Conservation (phyloP, 1,139 yeast species). For the Taphrina deformans region DNA sequence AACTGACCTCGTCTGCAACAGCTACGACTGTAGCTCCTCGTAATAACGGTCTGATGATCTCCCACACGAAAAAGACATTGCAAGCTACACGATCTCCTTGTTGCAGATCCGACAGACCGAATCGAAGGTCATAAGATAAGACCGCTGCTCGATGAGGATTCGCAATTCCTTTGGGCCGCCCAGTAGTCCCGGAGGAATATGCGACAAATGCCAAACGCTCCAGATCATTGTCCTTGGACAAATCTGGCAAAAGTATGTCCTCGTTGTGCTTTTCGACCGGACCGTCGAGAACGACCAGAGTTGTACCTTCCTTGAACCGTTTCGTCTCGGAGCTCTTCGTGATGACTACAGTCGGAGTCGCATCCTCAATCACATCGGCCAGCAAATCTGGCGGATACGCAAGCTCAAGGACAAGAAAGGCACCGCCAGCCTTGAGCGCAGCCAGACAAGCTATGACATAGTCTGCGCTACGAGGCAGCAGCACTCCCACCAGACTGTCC, state of each 20-base stretch:
- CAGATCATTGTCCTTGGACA: slow-evolving; percentile 14
- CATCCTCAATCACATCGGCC: slow-evolving; percentile 23
- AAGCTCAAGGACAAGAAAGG: slow-evolving; percentile 44
- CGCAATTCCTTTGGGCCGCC: slow-evolving; percentile 23
- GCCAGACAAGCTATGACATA: slow-evolving; percentile 29
- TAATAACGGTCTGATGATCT: slow-evolving; percentile 12
- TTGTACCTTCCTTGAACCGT: slow-evolving; percentile 1
- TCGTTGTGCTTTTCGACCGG: background rate
- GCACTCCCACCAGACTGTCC: slow-evolving; percentile 19
- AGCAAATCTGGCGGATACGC: slow-evolving; percentile 59
- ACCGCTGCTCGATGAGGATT: slow-evolving; percentile 27
- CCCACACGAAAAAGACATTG: slow-evolving; percentile 26
- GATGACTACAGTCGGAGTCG: slow-evolving; percentile 13
- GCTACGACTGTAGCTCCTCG: slow-evolving; percentile 25
- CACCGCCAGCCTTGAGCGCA: slow-evolving; percentile 20
- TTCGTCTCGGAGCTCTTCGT: background rate
- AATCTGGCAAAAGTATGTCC: background rate
- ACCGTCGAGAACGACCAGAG: background rate
- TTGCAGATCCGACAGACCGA: slow-evolving; percentile 15
- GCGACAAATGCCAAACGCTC: slow-evolving; percentile 22
- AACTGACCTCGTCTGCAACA: slow-evolving; percentile 21
- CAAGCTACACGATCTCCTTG: slow-evolving; percentile 26
- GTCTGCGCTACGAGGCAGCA: slow-evolving; percentile 19
- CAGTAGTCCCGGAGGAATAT: slow-evolving; percentile 25
- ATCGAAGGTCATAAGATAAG: slow-evolving; percentile 19